These are phyloP conservation scores for Penicillium sp. DNA, from an alignment of 2,329 filamentous ascomycete genomes.

Conservation along the genomic window DNA sequence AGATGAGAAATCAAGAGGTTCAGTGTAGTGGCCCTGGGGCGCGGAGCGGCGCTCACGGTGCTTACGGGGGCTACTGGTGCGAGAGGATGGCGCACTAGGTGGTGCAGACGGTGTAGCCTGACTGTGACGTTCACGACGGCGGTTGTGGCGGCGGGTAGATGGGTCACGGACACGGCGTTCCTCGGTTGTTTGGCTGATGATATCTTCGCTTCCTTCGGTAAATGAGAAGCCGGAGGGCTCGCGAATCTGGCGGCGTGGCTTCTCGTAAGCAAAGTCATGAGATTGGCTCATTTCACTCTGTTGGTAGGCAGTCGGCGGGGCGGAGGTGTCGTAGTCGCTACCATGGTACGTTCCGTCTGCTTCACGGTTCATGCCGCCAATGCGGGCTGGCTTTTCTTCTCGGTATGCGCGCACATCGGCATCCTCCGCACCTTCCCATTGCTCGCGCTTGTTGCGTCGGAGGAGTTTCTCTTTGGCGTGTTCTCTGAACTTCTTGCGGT, in stretches of 20 bases:
- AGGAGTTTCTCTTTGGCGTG: constrained; percentile 39
- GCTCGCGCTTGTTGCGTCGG: constrained; percentile 45
- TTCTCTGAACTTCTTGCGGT: constrained; percentile 34
- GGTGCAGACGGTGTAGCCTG: constrained; percentile 17
- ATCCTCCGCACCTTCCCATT: constrained; percentile 62
- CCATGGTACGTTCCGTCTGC: constrained; percentile 82
- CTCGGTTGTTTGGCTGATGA: constrained; percentile 38
- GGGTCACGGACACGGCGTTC: constrained; percentile 37
- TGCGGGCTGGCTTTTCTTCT: constrained; percentile 78
- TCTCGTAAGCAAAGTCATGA: constrained; percentile 42
- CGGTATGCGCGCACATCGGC: constrained; percentile 79
- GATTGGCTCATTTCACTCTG: constrained; percentile 50
- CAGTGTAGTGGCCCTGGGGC: constrained; percentile 41
- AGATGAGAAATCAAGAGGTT: constrained; percentile 46
- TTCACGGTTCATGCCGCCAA: constrained; percentile 83
- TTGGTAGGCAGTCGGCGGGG: constrained; percentile 55
- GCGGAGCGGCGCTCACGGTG: constrained; percentile 33
- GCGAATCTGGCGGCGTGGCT: constrained; percentile 25
- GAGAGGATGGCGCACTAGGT: constrained; percentile 28
- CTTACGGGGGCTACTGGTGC: constrained; percentile 40
- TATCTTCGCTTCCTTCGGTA: constrained; percentile 49
- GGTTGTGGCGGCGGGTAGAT: constrained; percentile 31
- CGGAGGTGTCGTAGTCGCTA: constrained; percentile 65
- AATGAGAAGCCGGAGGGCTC: constrained; percentile 49
- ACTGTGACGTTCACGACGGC: constrained; percentile 31